phyloP scores from a whole-genome alignment of 257 asterid genomes.

The Solanum pimpinellifolium region DNA sequence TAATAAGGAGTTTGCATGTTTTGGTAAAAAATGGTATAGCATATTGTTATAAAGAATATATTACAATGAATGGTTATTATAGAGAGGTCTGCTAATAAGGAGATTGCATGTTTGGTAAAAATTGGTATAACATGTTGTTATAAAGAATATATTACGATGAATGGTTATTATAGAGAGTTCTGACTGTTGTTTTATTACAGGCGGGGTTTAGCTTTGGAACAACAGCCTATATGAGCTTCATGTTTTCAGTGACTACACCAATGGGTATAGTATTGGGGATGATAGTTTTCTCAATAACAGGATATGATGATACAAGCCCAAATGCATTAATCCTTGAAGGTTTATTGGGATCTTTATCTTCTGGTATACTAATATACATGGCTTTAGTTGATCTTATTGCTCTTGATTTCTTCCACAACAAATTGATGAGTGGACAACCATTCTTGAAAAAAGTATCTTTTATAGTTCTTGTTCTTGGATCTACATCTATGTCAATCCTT shows the following conservation, averaged over 20 bases:
- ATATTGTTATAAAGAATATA: neutral
- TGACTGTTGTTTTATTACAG: neutral
- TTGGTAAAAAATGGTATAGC: neutral
- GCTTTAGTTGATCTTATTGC: conserved; percentile 34
- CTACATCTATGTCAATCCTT: conserved; percentile 30
- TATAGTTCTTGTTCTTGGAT: conserved; percentile 27
- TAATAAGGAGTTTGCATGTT: neutral
- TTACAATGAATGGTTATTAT: no score
- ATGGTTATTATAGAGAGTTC: neutral
- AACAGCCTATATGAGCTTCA: conserved; percentile 30
- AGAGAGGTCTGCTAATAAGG: neutral
- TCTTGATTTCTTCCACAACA: conserved; percentile 34
- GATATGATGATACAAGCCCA: conserved; percentile 25
- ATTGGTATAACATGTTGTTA: neutral
- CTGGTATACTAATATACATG: conserved; percentile 34
- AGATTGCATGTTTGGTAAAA: neutral
- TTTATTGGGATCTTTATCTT: conserved; percentile 25
- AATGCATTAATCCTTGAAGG: conserved; percentile 31
- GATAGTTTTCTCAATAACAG: conserved; percentile 23
- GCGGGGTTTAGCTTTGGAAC: conserved; percentile 32
- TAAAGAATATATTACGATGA: neutral
- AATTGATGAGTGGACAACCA: conserved; percentile 19
- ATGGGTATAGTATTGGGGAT: conserved; percentile 28
- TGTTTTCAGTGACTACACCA: conserved; percentile 35
- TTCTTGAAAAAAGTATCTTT: conserved; percentile 26